Evolutionary conservation across 768 basidiomycete genomes (phyloP).

Genomic region (Trametes maxima): DNA sequence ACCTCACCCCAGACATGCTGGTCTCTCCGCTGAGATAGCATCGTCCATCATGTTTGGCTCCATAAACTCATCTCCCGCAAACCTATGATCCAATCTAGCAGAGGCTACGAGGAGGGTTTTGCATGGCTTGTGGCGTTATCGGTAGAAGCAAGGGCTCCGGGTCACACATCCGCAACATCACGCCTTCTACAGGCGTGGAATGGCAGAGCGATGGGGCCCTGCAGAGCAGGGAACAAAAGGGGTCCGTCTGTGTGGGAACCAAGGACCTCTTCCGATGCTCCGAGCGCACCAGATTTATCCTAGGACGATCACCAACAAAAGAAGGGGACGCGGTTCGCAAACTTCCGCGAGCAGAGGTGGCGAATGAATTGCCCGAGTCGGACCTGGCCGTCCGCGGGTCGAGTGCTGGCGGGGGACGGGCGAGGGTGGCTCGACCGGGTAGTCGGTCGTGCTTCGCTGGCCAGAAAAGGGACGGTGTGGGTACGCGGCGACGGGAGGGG

Average conservation of each 20-base stretch:
- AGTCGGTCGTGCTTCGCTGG: neutral
- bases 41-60: too few species aligned
- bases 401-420: slow-evolving; percentile 4
- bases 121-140: slow-evolving; percentile 13
- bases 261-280: slow-evolving; percentile 18
- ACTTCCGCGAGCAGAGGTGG: slow-evolving; percentile 11
- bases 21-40: too few species aligned
- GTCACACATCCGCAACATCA: slow-evolving; percentile 13
- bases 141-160: neutral
- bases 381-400: slow-evolving; percentile 3
- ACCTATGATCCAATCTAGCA: too few species aligned
- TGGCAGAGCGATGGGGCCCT: neutral
- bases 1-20: too few species aligned
- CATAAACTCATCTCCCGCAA: too few species aligned
- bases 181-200: slow-evolving; percentile 10
- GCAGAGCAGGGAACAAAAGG: slow-evolving; percentile 16
- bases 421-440: slow-evolving; percentile 11
- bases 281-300: slow-evolving; percentile 20
- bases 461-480: slow-evolving; percentile 15
- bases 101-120: neutral
- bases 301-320: slow-evolving; percentile 26
- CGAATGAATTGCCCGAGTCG: slow-evolving; percentile 8
- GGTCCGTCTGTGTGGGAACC: slow-evolving; percentile 18
- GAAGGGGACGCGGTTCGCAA: slow-evolving; percentile 15
- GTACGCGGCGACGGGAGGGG: slow-evolving; percentile 14